Percentiles rank a stretch among this genome's conserved stretches.
These are phyloP conservation scores for Suillus bovinus DNA, from an alignment of 768 basidiomycete species.

Conservation along the genomic window DNA sequence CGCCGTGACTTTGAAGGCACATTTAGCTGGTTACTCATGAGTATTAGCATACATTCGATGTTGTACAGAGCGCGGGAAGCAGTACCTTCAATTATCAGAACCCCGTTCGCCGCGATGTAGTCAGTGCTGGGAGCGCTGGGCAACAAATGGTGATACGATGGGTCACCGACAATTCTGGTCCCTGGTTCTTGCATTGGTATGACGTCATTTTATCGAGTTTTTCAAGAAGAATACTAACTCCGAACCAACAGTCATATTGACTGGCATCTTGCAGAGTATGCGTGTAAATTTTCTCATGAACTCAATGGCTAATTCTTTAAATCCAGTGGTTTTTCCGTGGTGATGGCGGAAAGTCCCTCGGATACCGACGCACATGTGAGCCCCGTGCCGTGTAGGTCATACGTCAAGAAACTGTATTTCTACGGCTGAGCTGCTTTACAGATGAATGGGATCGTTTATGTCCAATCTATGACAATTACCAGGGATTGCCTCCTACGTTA, in stretches of 20 bases:
- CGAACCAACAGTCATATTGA: constrained; percentile 18
- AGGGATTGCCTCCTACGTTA: no score
- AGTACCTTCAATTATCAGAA: not conserved
- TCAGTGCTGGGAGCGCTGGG: not conserved
- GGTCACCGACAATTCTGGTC: not conserved
- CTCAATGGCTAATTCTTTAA: not conserved
- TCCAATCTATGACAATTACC: constrained; percentile 23
- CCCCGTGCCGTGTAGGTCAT: not conserved
- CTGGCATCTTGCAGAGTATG: constrained; percentile 23
- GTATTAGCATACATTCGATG: constrained; percentile 44
- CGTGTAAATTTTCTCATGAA: not conserved
- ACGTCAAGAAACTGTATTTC: not conserved
- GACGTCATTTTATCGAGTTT: no score
- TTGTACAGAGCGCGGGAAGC: constrained; percentile 41
- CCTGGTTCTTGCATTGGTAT: not conserved
- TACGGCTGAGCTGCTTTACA: constrained; percentile 2
- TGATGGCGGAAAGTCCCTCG: constrained; percentile 29
- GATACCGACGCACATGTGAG: not conserved
- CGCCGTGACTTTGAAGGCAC: not conserved
- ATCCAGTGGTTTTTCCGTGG: constrained; percentile 30
- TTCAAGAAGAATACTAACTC: not conserved
- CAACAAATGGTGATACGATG: not conserved
- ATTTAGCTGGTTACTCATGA: not conserved
- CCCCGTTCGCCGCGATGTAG: not conserved
- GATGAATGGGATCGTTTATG: constrained; percentile 28